Evolutionary conservation across 164 flowering plant genomes (phyloP), one percentile per base, ranked within the genome.

Genomic region (Stephania japonica): DNA sequence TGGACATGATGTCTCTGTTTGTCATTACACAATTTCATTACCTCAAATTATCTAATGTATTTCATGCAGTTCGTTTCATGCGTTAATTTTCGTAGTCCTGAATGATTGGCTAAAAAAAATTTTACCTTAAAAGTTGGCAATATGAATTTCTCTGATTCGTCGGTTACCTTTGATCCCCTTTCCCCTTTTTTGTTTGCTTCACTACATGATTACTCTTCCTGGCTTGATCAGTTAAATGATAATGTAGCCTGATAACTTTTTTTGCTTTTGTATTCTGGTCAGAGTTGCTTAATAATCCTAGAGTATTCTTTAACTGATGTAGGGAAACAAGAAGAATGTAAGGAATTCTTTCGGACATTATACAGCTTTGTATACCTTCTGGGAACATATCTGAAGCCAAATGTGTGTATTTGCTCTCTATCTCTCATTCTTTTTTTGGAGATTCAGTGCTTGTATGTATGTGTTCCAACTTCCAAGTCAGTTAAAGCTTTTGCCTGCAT

Each of bases 331-430:
- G 94, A 89, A 79, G 98, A 87, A n/a, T 90, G 97, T 67, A 92
- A 90, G 80, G 78, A 62, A 5, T 88, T 84, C 74, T 88, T 89
- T 69, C 68, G 78, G 78, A 87, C 87, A 14, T 72, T 89, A 26
- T 94, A 94, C 78, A 86, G 84, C 66, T 90, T 90, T 78, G 81
- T 88, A 49, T 94, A 92, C 81, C 87, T 89, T 63, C 83, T 87
- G 72, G 93, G 93, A 74, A 94, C 98, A n/a, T 90, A 86, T 82
- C 44, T 90, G 70, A 94, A 94, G 81, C 98, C 96, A 65, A 86
- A 91, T 80, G 96, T 94, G 79, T 86, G 98, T 86, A 70, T 49
- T 63, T 19, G 3, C 38, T 32, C 38, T 32, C 19, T 59, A 1
- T 47, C 19, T n/a, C 25, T 9, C 19, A 0, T 0, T 59, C 19